Conservation (phyloP, 164 flowering plant species). For the Santalum album region DNA sequence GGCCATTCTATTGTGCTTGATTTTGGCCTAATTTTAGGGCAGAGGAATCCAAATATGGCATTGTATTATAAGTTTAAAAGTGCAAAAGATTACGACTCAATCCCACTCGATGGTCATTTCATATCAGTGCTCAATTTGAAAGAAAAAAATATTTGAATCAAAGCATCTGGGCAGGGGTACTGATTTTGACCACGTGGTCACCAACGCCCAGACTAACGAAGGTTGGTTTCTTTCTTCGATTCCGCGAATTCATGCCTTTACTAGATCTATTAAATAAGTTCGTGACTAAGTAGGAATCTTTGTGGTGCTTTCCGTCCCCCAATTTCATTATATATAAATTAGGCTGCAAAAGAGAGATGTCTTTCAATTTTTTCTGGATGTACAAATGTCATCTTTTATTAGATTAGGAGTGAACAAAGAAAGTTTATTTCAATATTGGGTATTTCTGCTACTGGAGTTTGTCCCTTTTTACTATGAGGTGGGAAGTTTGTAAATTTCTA, state of each 20-base stretch:
- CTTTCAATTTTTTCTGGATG: too few species aligned
- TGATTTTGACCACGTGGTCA: constrained; percentile 90
- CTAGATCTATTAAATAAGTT: too few species aligned
- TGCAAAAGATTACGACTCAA: constrained; percentile 93
- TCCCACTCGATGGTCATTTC: constrained; percentile 89
- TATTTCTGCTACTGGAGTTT: too few species aligned
- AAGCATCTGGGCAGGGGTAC: constrained; percentile 98
- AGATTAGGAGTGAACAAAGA: too few species aligned
- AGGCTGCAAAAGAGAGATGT: too few species aligned
- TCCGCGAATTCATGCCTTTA: too few species aligned
- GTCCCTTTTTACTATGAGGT: not conserved
- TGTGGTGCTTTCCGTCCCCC: too few species aligned
- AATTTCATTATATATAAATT: too few species aligned
- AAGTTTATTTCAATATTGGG: too few species aligned
- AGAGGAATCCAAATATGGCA: constrained; percentile 52
- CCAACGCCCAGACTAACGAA: constrained; percentile 95
- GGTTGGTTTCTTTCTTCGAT: constrained; percentile 53
- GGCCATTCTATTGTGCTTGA: too few species aligned
- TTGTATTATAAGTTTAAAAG: constrained; percentile 98
- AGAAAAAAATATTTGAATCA: constrained; percentile 94
- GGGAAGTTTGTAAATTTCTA: not conserved
- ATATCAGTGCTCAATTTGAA: constrained; percentile 82
- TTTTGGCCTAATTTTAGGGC: constrained; percentile 11
- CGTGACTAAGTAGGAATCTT: too few species aligned
- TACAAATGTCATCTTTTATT: too few species aligned